phyloP scores from a whole-genome alignment of 768 basidiomycete species.

The Naganishia antarctica region DNA sequence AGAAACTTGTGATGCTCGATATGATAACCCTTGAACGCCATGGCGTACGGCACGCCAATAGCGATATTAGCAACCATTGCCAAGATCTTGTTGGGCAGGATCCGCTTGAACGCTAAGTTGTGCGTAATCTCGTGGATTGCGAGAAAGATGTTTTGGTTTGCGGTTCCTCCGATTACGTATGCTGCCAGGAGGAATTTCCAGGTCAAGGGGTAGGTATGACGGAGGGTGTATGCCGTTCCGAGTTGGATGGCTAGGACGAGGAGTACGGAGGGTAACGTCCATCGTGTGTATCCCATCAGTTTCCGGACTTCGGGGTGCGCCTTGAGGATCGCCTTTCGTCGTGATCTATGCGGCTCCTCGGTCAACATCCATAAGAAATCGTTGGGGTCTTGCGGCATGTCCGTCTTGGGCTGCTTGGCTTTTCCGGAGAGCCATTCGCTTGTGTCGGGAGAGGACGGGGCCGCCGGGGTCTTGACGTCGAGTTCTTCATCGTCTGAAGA shows the following conservation, averaged over 20 bases:
- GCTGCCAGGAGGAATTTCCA: constrained; percentile 68
- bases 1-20: constrained; percentile 93
- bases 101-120: constrained; percentile 82
- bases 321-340: constrained; percentile 84
- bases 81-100: constrained; percentile 75
- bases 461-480: neutral
- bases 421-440: neutral
- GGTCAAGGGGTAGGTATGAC: constrained; percentile 65
- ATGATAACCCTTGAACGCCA: constrained; percentile 95
- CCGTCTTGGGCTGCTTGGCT: constrained; percentile 33
- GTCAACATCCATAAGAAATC: constrained; percentile 98
- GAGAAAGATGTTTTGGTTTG: constrained; percentile 95
- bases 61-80: constrained; percentile 89
- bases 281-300: constrained; percentile 90
- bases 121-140: constrained; percentile 99
- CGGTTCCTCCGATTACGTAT: constrained; percentile 84
- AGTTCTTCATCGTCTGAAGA: constrained; percentile 26
- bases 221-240: constrained; percentile 60
- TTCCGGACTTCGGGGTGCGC: constrained; percentile 92
- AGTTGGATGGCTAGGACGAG: constrained; percentile 76
- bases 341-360: constrained; percentile 89
- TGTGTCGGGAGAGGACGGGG: neutral
- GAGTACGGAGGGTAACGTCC: constrained; percentile 86
- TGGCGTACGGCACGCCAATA: constrained; percentile 90
- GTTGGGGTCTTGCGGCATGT: constrained; percentile 61